Evolutionary conservation across 2,329 filamentous ascomycete species (phyloP).

Genomic region (Aspergillus fischeri): DNA sequence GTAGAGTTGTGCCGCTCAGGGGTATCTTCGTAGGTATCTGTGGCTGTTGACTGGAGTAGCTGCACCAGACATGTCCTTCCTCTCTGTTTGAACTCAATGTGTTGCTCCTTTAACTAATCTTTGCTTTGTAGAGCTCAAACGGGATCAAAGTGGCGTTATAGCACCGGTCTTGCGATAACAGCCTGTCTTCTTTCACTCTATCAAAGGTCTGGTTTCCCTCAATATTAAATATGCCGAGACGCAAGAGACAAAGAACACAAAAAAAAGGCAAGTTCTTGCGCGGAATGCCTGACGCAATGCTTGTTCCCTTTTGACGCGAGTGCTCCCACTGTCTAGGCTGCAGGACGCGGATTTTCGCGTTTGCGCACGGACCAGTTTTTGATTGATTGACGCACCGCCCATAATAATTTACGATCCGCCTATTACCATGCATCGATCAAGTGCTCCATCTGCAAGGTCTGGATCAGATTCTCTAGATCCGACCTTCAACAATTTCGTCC

Average conservation of each 20-base stretch:
- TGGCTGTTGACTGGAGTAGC: constrained; percentile 23
- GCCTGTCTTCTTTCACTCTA: not conserved
- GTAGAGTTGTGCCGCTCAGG: constrained; percentile 25
- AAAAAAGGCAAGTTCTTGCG: not conserved
- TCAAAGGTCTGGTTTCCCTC: not conserved
- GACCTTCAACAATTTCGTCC: too few relatives aligned
- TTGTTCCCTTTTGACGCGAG: not conserved
- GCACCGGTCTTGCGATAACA: not conserved
- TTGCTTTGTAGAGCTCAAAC: not conserved
- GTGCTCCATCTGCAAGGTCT: too few relatives aligned
- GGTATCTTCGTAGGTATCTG: constrained; percentile 23
- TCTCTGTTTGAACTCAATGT: not conserved
- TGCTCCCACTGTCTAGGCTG: not conserved
- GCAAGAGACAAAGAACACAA: not conserved
- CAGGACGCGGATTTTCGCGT: constrained; percentile 32
- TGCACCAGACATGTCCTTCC: constrained; percentile 22
- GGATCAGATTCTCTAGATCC: too few relatives aligned
- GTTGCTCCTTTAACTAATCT: not conserved
- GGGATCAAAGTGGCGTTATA: not conserved
- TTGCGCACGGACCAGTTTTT: constrained; percentile 29
- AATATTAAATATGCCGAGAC: not conserved
- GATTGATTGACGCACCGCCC: constrained; percentile 10
- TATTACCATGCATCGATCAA: too few relatives aligned
- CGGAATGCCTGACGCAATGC: not conserved
- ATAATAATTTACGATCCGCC: too few relatives aligned